Conservation (phyloP, 2,329 filamentous ascomycete species). For the Teratosphaeria pseudoeucalypti region DNA sequence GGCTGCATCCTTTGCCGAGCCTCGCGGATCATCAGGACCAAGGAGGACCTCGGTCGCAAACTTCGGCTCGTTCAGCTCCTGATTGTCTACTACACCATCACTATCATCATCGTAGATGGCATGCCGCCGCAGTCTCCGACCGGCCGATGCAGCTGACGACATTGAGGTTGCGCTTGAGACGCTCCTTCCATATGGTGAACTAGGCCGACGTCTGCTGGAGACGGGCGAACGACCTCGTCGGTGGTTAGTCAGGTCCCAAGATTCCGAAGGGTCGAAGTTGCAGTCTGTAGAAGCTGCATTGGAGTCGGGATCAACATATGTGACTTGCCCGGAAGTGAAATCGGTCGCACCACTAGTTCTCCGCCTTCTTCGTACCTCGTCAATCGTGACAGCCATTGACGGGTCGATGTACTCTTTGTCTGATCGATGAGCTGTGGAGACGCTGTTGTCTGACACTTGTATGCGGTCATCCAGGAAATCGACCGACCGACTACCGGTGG, state of each 20-base stretch:
- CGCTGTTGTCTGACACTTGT: slow-evolving; percentile 27
- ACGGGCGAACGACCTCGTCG: slow-evolving; percentile 26
- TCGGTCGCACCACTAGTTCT: slow-evolving; percentile 2
- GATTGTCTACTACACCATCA: not conserved
- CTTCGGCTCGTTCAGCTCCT: not conserved
- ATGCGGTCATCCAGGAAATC: slow-evolving; percentile 6
- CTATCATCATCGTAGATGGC: not conserved
- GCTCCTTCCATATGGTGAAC: slow-evolving; percentile 25
- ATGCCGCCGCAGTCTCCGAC: not conserved
- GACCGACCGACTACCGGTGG: slow-evolving; percentile 2
- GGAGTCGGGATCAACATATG: slow-evolving; percentile 25
- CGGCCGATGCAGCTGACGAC: slow-evolving; percentile 5
- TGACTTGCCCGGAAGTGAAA: slow-evolving; percentile 18
- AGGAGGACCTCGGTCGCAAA: not conserved
- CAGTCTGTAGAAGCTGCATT: slow-evolving; percentile 35
- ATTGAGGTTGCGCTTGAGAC: slow-evolving; percentile 19
- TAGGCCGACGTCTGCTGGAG: slow-evolving; percentile 22
- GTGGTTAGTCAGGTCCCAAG: slow-evolving; percentile 30
- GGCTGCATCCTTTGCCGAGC: not conserved
- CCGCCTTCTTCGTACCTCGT: slow-evolving; percentile 27
- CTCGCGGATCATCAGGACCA: not conserved
- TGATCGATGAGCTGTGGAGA: slow-evolving; percentile 30
- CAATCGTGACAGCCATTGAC: slow-evolving; percentile 31
- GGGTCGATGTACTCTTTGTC: slow-evolving; percentile 41
- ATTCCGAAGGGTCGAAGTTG: slow-evolving; percentile 32